Evolutionary conservation across 1,284 basidiomycete genomes (phyloP).

Genomic region (Fomitopsis pinicola): DNA sequence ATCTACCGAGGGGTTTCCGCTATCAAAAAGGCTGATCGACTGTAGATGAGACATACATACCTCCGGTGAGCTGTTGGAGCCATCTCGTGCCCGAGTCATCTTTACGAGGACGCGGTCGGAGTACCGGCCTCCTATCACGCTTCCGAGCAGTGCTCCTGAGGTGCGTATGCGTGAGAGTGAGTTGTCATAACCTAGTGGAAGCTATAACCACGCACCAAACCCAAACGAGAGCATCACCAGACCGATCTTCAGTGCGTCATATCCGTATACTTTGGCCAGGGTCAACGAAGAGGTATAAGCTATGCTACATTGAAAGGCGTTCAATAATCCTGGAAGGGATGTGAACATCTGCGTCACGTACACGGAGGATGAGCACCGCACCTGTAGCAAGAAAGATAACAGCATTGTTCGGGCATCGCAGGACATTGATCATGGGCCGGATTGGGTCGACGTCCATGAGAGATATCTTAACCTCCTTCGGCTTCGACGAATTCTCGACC

Average conservation of each 20-base stretch:
- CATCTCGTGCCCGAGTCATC: conserved; percentile 55
- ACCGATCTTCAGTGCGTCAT: conserved; percentile 68
- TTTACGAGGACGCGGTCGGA: conserved; percentile 62
- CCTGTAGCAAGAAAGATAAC: conserved; percentile 69
- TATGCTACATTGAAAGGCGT: conserved; percentile 67
- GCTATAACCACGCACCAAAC: conserved; percentile 38
- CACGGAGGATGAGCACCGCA: conserved; percentile 24
- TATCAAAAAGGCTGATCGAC: neutral
- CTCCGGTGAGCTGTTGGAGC: conserved; percentile 62
- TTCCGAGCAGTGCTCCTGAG: conserved; percentile 63
- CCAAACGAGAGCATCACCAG: conserved; percentile 75
- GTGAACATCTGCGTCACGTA: neutral
- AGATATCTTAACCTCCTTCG: conserved; percentile 47
- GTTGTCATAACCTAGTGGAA: neutral
- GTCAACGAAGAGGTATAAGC: conserved; percentile 72
- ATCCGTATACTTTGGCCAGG: conserved; percentile 58
- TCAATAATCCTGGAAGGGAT: conserved; percentile 49
- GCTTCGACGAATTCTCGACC: neutral
- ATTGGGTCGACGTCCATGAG: conserved; percentile 73
- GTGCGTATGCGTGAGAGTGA: neutral
- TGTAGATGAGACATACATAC: conserved; percentile 35
- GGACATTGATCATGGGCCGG: conserved; percentile 51
- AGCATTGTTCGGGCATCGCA: conserved; percentile 64
- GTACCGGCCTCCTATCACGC: conserved; percentile 72
- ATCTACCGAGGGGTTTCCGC: conserved; percentile 41